phyloP scores from a whole-genome alignment of 177 flowering plant genomes.

The Telopea speciosissima region DNA sequence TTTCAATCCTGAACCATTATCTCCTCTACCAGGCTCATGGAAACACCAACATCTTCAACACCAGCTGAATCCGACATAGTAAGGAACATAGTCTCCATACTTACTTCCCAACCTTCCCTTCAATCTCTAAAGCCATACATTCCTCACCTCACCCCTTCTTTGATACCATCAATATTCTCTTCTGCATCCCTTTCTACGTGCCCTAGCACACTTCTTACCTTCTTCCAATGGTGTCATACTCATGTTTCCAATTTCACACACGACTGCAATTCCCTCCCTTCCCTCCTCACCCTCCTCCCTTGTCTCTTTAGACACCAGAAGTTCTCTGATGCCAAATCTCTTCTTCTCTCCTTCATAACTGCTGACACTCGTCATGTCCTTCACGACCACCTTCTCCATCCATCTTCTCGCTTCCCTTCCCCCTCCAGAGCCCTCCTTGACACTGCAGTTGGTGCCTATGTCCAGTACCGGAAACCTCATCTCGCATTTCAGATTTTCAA shows the following conservation, averaged over 20 bases:
- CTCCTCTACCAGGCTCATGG: too few species aligned
- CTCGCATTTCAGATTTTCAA: conserved; percentile 52
- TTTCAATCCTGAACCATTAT: too few species aligned
- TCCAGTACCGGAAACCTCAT: conserved; percentile 38
- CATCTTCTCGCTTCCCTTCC: conserved; percentile 21
- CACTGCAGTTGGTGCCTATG: conserved; percentile 49
- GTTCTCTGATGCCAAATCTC: conserved; percentile 47
- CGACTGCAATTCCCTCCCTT: conserved; percentile 8
- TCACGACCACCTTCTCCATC: conserved; percentile 36
- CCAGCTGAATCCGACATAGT: neutral
- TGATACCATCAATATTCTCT: conserved; percentile 12
- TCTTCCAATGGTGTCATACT: conserved; percentile 19
- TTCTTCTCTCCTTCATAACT: conserved; percentile 41
- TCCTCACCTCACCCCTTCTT: conserved; percentile 6
- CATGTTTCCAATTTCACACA: conserved; percentile 7
- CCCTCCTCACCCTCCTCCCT: conserved; percentile 11
- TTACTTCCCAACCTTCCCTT: neutral
- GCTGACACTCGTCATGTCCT: conserved; percentile 29
- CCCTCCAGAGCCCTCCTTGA: conserved; percentile 44
- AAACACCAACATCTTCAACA: neutral
- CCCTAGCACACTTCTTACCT: conserved; percentile 10
- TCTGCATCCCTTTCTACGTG: conserved; percentile 2
- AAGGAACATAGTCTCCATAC: conserved; percentile 1
- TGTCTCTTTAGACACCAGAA: conserved; percentile 23
- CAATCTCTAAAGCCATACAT: conserved; percentile 5